phyloP scores from a whole-genome alignment of 2,329 filamentous ascomycete species.

The Arthrobotrys entomopaga region DNA sequence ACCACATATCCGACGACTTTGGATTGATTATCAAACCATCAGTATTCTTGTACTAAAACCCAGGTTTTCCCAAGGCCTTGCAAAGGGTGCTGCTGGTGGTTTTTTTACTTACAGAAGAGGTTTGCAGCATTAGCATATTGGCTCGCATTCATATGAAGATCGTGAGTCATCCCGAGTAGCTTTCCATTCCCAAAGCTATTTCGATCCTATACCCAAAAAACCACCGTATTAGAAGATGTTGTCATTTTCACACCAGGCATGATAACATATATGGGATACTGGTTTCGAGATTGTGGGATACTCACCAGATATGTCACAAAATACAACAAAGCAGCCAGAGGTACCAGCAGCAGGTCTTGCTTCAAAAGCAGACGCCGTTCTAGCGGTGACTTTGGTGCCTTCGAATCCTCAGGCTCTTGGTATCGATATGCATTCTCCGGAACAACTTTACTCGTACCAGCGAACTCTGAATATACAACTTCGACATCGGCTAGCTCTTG shows the following conservation, averaged over 20 bases:
- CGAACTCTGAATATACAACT: conserved; percentile 17
- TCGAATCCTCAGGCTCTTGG: conserved; percentile 22
- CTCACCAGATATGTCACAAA: conserved; percentile 28
- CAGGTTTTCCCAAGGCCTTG: neutral
- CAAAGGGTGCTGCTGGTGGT: too few species aligned
- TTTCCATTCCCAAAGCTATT: conserved; percentile 43
- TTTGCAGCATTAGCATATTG: conserved; percentile 27
- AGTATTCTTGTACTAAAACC: neutral
- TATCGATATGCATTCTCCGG: conserved; percentile 16
- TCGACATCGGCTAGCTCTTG: conserved; percentile 24
- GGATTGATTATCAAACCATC: neutral
- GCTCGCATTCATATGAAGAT: conserved; percentile 14
- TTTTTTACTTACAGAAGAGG: conserved; percentile 23
- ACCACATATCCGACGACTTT: conserved; percentile 29
- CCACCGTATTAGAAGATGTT: neutral
- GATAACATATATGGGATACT: neutral
- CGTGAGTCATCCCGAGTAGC: conserved; percentile 19
- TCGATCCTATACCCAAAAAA: conserved; percentile 10
- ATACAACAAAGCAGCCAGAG: conserved; percentile 30
- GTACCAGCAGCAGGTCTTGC: conserved; percentile 31
- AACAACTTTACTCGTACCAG: neutral
- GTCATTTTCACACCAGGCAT: neutral
- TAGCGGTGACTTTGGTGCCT: conserved; percentile 3
- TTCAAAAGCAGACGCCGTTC: conserved; percentile 29
- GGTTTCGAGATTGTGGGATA: neutral